Conservation (phyloP, 352 stramenopile species). For the Blastocystis sp. region DNA sequence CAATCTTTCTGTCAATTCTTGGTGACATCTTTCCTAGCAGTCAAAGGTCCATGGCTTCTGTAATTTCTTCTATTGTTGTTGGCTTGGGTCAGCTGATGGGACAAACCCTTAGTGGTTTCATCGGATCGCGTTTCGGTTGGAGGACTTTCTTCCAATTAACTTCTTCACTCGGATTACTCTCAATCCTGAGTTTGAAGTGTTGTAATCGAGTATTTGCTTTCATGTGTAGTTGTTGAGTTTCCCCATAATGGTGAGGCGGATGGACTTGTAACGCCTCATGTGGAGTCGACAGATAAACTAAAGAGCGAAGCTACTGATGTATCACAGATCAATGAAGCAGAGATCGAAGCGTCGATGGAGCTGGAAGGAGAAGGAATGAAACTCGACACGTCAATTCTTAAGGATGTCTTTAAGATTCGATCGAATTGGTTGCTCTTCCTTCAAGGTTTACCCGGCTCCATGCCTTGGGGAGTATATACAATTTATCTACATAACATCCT, state of each 20-base stretch:
- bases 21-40: slow-evolving; percentile 34
- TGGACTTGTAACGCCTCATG: not conserved
- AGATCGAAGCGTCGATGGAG: slow-evolving; percentile 14
- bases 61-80: slow-evolving; percentile 30
- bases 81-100: slow-evolving; percentile 16
- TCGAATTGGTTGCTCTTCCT: slow-evolving; percentile 44
- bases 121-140: slow-evolving; percentile 30
- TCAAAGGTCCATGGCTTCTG: not conserved
- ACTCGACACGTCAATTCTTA: not conserved
- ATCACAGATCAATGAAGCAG: not conserved
- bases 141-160: slow-evolving; percentile 4
- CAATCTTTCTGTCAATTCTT: slow-evolving; percentile 55
- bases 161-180: not conserved
- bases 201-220: not conserved
- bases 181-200: not conserved
- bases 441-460: slow-evolving; percentile 29
- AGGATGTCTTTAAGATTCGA: not conserved
- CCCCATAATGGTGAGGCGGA: slow-evolving; percentile 21
- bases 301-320: not conserved
- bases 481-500: slow-evolving; percentile 62
- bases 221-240: slow-evolving; percentile 23
- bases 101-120: slow-evolving; percentile 39
- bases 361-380: not conserved
- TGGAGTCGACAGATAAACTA: not conserved
- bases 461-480: slow-evolving; percentile 53